Base-by-base conservation (phyloP, 2,329 filamentous ascomycete species). In the Endocalyx cinctus region DNA sequence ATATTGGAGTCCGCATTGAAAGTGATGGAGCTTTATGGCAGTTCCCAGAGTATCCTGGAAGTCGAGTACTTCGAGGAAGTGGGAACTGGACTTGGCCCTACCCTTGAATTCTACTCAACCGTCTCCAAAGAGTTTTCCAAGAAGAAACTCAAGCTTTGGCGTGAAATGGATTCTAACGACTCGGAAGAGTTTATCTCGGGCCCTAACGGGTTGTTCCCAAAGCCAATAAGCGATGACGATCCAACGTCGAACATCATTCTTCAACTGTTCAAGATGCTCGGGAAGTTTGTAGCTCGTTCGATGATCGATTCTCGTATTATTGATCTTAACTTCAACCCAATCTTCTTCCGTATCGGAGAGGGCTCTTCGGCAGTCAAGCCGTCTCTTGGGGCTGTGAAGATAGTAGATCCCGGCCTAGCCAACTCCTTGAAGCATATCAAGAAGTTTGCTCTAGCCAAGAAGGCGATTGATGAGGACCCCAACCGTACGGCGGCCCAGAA, bases 1-100 rank as follows among this genome's bases (percentile, higher is more conserved):
- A 96, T 98, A 28, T 71, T 98, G 6, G 92, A 98, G 57, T 97
- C 92, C 11, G 92, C 92, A 0, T 72, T 97, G 58, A 98, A 98
- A 62, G 92, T 98, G 18, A 97, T 98, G 90, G 90, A 98, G 50
- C 75, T 97, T 3, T 98, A 98, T 51, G 92, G 92, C 1, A 87
- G 87, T n/a, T 94, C 90, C 1, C 87, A 94, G 38, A 97, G 90
- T 57, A 86, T 97, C 17, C 67, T 98, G 1, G 92, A 98, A 55
- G 90, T 98, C 2, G 94, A 98, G 54, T 98, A 98, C 54, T 98
- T 98, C 48, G 92, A 97, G 52, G 92, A 98, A 63, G 92, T 98
- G 15, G 92, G 92, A 36, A 98, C 94, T 16, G 92, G 92, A 29
- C 72, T 98, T 28, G 92, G 92, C 0, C 92, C 92, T 4, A 98